Evolutionary conservation across 176 grass and related monocot genomes (phyloP), one percentile per base, ranked within the genome.

Genomic region (bread wheat (Triticum aestivum)): DNA sequence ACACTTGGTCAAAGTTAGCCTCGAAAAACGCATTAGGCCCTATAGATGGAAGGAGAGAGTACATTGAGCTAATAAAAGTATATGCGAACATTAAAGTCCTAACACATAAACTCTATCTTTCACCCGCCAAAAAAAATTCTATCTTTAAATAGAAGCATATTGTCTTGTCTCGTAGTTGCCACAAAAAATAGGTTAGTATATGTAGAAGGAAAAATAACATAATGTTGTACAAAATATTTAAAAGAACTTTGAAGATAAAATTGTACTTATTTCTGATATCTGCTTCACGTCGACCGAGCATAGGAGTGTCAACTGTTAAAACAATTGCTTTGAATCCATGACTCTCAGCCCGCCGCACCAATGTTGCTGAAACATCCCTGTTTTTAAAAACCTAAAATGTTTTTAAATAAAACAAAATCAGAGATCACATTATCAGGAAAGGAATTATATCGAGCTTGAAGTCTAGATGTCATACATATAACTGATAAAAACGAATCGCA

Each of bases 301-400:
- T 71, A 42, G 93, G 93, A 12, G 92, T 96, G 90, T 98, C 92
- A 61, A 96, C 93, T 79, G 96, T 98, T 79, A 98, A 65, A 83
- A 98, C 86, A 85, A 98, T 92, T 45, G 93, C 96, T 58, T 86
- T 98, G 75, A 92, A 98, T 49, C 93, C 93, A 82, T 65, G 87
- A 76, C 64, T 92, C 82, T 95, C 93, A 2, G 93, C 96, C 80
- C 93, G 82, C 9, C 59, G 84, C 59, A 98, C 75, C 78, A 98
- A 79, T 83, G 81, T 79, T 77, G 61, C 88, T 33, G 92, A 88
- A 91, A 98, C 61, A 65, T 94, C 88, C 86, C 93, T 89, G 58
- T 61, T 91, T 82, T 98, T 96, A 77, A 42, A 87, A n/a, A 98
- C 89, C 96, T 98, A 78, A 11, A 37, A 11, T 76, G 12, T 30